These are phyloP conservation scores for Coniochaeta prunicola DNA, from an alignment of 2,329 filamentous ascomycete species.

Conservation along the genomic window DNA sequence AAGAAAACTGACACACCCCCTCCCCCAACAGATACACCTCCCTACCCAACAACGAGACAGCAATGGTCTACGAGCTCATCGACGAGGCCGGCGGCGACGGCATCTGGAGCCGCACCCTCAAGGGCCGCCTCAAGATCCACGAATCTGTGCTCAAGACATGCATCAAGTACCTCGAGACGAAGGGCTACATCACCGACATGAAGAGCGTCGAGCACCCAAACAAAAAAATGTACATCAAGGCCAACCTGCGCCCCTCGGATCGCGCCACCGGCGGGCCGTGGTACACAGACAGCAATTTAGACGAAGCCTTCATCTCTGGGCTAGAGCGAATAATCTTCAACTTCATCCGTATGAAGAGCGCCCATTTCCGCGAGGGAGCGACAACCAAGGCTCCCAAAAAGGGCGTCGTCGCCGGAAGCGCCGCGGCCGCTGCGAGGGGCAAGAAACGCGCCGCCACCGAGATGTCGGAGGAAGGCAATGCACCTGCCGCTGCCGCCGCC, in stretches of 20 bases:
- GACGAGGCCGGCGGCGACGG: constrained; percentile 79
- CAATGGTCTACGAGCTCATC: constrained; percentile 81
- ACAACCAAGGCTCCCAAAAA: constrained; percentile 42
- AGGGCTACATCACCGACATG: constrained; percentile 78
- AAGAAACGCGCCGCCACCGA: constrained; percentile 46
- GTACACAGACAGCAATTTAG: constrained; percentile 84
- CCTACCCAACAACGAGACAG: constrained; percentile 63
- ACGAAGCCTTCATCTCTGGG: constrained; percentile 77
- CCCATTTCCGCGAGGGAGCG: constrained; percentile 44
- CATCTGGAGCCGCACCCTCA: constrained; percentile 85
- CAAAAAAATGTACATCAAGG: constrained; percentile 94
- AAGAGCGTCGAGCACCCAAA: constrained; percentile 87
- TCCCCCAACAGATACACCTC: constrained; percentile 42
- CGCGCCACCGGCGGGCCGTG: constrained; percentile 83
- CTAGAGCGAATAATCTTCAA: constrained; percentile 68
- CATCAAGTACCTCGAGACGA: constrained; percentile 76
- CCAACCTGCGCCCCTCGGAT: constrained; percentile 75
- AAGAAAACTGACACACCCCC: neutral
- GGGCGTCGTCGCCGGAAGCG: constrained; percentile 42
- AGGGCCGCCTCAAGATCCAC: constrained; percentile 73
- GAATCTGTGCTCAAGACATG: constrained; percentile 74
- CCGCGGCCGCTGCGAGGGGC: constrained; percentile 26
- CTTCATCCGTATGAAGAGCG: constrained; percentile 65
- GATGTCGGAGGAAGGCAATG: constrained; percentile 19
- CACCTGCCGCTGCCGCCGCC: constrained; percentile 13